Evolutionary conservation across 2,329 filamentous ascomycete genomes (phyloP), one percentile per base, ranked within the genome.

Genomic region (Drechslerella coelobrocha): DNA sequence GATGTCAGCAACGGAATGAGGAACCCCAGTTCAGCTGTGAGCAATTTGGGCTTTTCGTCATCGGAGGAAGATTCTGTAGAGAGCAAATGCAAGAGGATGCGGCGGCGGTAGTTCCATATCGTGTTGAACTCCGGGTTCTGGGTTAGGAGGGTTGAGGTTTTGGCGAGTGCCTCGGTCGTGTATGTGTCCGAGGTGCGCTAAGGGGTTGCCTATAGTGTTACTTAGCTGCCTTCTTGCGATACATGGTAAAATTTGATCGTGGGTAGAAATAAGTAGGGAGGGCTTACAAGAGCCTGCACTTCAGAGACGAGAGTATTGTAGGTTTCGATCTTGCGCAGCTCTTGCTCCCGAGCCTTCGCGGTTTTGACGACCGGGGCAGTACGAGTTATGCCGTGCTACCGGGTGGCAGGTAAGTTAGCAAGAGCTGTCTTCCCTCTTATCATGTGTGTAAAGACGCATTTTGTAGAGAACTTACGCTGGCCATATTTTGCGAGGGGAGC

Each of bases 71-170:
- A 81, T 81, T 74, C 77, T 77, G 76, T 80, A 79, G 72, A 74
- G 78, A 90, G 82, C 54, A 86, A 83, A 75, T 87, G 82, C 77
- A 86, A 83, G 77, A 92, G 81, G 74, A 87, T 85, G 73, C 86
- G 83, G 75, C 94, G 88, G 77, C 94, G 88, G 81, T 88, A 85
- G 83, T 95, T 95, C 91, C 91, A 95, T 84, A 91, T 84, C 62
- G 91, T 93, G 81, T 94, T 94, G 82, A 92, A 92, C 79, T 95
- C 91, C 24, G 91, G 91, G 78, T 95, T 95, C 76, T 88, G 84
- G 50, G 84, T 84, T 59, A 93, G 83, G 47, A 94, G 84, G 74
- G 85, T 86, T n/a, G 88, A 87, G 31, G 88, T 89, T 60, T 89
- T 84, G 73, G 84, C 81, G 75, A 92, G 85, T 41, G 86, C 84